Conservation (phyloP, 2,329 filamentous ascomycete species). For the Hymenoscyphus albidus region DNA sequence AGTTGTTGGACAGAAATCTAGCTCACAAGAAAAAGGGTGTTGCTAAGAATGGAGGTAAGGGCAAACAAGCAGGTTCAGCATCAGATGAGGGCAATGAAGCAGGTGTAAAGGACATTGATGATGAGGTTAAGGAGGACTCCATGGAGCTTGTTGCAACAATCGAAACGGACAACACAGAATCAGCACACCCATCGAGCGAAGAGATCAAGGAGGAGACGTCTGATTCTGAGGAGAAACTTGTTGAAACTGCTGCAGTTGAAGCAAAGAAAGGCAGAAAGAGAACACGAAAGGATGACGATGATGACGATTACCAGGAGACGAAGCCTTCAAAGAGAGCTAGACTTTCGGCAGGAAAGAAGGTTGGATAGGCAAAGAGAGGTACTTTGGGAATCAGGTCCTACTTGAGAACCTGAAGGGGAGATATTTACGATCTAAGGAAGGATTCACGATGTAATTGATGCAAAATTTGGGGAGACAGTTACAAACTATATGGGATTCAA, state of each 20-base stretch:
- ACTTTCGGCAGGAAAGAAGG: not conserved
- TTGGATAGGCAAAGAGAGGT: not conserved
- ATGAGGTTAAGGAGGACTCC: too few species aligned
- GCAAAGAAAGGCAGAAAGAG: not conserved
- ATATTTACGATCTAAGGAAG: not conserved
- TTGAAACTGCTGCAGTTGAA: not conserved
- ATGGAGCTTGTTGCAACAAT: too few species aligned
- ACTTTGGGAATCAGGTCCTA: not conserved
- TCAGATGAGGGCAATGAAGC: not conserved
- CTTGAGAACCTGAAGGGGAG: not conserved
- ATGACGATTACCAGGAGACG: not conserved
- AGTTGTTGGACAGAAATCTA: constrained; percentile 49
- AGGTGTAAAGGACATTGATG: not conserved
- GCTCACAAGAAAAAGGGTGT: constrained; percentile 42
- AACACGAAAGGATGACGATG: not conserved
- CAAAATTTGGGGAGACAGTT: not conserved
- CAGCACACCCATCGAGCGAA: too few species aligned
- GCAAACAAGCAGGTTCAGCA: not conserved
- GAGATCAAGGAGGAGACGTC: too few species aligned
- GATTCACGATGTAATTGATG: not conserved
- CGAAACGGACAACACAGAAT: too few species aligned
- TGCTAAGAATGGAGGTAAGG: not conserved
- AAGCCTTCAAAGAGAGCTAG: not conserved
- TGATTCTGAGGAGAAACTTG: too few species aligned
- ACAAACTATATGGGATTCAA: constrained; percentile 11